These are phyloP conservation scores for Porcisia hertigi DNA, from an alignment of 208 protist species.

Conservation along the genomic window DNA sequence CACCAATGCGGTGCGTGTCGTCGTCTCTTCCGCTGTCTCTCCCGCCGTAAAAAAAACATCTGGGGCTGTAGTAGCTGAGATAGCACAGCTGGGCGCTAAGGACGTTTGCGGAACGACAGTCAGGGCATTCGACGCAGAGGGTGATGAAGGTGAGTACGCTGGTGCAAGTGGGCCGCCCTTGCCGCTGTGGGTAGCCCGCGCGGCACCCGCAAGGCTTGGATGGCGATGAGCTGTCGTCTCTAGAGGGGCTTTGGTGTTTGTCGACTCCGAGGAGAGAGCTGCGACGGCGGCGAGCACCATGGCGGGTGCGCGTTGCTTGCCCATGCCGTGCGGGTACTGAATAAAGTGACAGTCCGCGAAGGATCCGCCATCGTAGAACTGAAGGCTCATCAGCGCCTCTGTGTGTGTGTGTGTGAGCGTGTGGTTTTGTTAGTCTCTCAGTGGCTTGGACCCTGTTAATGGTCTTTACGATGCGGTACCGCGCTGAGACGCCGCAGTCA, in stretches of 20 bases:
- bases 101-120: background rate
- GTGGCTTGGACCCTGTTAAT: background rate
- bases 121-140: background rate
- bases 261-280: background rate
- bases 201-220: background rate
- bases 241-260: background rate
- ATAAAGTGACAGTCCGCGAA: conserved; percentile 65
- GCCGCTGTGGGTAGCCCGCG: background rate
- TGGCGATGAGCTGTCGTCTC: background rate
- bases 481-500: too few relatives aligned
- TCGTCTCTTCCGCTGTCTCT: conserved; percentile 29
- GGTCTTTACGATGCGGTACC: background rate
- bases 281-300: conserved; percentile 11
- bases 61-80: background rate
- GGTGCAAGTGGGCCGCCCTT: background rate
- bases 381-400: conserved; percentile 13
- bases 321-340: conserved; percentile 69
- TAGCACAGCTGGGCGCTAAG: background rate
- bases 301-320: conserved; percentile 25
- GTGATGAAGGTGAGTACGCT: background rate
- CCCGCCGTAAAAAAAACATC: background rate
- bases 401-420: background rate
- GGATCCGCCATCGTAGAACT: conserved; percentile 63
- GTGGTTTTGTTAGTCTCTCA: too few relatives aligned
- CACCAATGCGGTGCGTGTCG: conserved; percentile 40